Evolutionary conservation across 164 flowering plant species (phyloP), one percentile per base, ranked within the genome.

Genomic region (Vitis labrusca): DNA sequence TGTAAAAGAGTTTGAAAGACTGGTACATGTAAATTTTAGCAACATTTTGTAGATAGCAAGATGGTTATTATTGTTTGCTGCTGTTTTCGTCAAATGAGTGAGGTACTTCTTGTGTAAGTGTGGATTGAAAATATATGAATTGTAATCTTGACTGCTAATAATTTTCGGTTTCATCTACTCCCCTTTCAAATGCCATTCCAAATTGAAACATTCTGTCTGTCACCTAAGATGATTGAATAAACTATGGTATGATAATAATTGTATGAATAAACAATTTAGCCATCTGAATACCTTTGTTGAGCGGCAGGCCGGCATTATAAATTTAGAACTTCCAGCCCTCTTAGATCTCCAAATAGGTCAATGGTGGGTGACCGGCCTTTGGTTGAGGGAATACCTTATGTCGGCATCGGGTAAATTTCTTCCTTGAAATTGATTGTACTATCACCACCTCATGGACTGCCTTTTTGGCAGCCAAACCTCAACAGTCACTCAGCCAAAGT

Each of bases 391-490:
- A 10, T 8, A 58, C 44, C 51, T 63, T 63, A 10, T 44, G 73
- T 44, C 23, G 54, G 73, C 65, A 37, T 27, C 14, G 52, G 66
- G 54, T 50, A 53, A 32, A 23, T 50, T 19, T 9, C 68, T 32
- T 58, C 13, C 59, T 59, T 16, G 5, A 16, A 55, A 19, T 47
- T 50, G 54, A 52, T 50, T 56, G 50, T 16, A 29, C 55, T 47
- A 11, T 2, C 9, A 63, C 10, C 29, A 44, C 65, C 29, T 61
- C 50, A 37, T 37, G 17, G 59, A 49, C 48, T 54, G 23, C 30
- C 32, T 50, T 71, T 72, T 72, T 77, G 80, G 83, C 80, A n/a
- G 76, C 80, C 83, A 77, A 76, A 80, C 83, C 64, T 77, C 74
- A 74, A 67, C 78, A 72, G 70, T 74, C 73, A 66, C 61, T 14